phyloP scores from a whole-genome alignment of 2,329 filamentous ascomycete species.

The Pseudogymnoascus verrucosus region DNA sequence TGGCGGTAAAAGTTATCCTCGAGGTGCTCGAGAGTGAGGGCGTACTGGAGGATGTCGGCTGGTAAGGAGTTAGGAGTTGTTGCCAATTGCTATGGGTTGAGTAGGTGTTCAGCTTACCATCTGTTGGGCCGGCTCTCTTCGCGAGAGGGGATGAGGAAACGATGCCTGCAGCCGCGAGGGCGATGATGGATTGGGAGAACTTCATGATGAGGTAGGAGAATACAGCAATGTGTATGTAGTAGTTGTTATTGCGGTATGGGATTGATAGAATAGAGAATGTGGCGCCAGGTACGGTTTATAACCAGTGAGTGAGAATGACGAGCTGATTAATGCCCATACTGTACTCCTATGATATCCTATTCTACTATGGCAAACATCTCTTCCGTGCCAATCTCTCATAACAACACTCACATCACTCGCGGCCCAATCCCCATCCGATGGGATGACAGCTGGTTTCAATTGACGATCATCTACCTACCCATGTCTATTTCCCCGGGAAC shows the following conservation, averaged over 20 bases:
- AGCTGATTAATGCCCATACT: neutral
- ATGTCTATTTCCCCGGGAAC: conserved; percentile 4
- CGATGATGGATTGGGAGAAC: conserved; percentile 15
- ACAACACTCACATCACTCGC: neutral
- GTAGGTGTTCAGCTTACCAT: conserved; percentile 7
- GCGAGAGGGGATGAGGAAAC: conserved; percentile 16
- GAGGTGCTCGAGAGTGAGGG: conserved; percentile 45
- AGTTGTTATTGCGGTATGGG: neutral
- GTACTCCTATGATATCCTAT: neutral
- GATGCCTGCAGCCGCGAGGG: conserved; percentile 15
- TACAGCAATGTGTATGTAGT: neutral
- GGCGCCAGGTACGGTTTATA: neutral
- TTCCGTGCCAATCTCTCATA: neutral
- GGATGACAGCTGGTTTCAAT: neutral
- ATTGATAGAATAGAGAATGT: neutral
- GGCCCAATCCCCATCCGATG: neutral
- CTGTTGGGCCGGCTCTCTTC: conserved; percentile 15
- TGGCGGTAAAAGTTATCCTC: conserved; percentile 56
- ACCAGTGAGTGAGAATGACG: neutral
- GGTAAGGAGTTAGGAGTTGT: neutral
- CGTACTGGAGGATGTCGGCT: conserved; percentile 37
- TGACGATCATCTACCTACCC: neutral
- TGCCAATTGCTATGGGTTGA: neutral
- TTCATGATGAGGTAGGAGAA: conserved; percentile 16
- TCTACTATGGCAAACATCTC: neutral